Evolutionary conservation across 257 asterid genomes (phyloP).

Genomic region (Coffea eugenioides): DNA sequence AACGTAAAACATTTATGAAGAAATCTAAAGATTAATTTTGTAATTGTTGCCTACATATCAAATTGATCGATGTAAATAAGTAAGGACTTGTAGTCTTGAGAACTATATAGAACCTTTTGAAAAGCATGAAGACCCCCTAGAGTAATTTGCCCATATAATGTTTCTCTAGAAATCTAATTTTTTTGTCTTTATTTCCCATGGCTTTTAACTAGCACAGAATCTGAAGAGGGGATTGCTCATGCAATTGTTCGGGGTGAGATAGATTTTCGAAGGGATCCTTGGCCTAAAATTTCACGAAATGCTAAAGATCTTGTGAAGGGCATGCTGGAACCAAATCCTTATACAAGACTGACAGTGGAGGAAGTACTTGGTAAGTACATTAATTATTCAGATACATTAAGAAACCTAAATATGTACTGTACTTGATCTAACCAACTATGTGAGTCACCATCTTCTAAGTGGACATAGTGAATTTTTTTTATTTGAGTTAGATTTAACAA

Average conservation of each 20-base stretch:
- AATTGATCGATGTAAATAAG: no score
- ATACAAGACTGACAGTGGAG: conserved; percentile 52
- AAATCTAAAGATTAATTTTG: no score
- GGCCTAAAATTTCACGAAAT: conserved; percentile 73
- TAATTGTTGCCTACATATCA: no score
- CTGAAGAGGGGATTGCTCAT: conserved; percentile 87
- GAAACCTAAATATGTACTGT: not conserved
- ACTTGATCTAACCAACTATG: no score
- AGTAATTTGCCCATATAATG: no score
- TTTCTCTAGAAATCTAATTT: not conserved
- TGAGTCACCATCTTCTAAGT: not conserved
- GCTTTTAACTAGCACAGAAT: conserved; percentile 61
- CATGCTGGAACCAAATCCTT: conserved; percentile 73
- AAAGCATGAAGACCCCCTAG: not conserved
- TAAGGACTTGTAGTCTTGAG: not conserved
- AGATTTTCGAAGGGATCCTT: conserved; percentile 72
- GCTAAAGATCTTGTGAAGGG: conserved; percentile 74
- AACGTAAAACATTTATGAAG: no score
- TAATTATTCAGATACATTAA: not conserved
- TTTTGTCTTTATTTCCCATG: conserved; percentile 7
- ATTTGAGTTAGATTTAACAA: not conserved
- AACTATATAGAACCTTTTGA: not conserved
- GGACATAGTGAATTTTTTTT: no score
- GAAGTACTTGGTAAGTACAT: conserved; percentile 60
- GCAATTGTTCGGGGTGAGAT: conserved; percentile 67